A percentile compares a stretch with the other conserved stretches of the same genome.
Conservation (phyloP, 768 basidiomycete species). For the Boletales sp. region DNA sequence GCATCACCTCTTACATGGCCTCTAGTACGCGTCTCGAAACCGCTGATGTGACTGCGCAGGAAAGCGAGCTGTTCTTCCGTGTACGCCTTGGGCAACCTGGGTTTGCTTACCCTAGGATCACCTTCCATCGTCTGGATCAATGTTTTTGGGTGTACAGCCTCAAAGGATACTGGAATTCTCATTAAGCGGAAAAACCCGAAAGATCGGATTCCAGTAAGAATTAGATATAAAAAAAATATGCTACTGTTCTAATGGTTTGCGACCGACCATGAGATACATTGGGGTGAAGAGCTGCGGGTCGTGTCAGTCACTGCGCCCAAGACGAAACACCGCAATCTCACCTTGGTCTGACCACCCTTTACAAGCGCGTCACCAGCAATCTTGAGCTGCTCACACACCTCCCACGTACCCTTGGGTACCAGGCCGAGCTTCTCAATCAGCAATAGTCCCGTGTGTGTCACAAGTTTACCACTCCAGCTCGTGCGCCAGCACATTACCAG, state of each 20-base stretch:
- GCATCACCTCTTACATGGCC: slow-evolving; percentile 64
- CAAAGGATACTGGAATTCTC: slow-evolving; percentile 8
- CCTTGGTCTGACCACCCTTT: slow-evolving; percentile 83
- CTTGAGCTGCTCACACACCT: slow-evolving; percentile 87
- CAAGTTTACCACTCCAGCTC: slow-evolving; percentile 79
- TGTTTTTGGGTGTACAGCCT: slow-evolving; percentile 13
- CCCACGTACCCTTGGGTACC: slow-evolving; percentile 88
- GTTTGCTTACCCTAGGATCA: slow-evolving; percentile 64
- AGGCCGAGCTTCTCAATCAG: slow-evolving; percentile 73
- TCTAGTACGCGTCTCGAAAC: slow-evolving; percentile 57
- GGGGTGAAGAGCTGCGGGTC: slow-evolving; percentile 72
- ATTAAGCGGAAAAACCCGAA: slow-evolving; percentile 20
- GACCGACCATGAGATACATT: slow-evolving; percentile 70
- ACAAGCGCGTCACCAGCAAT: slow-evolving; percentile 77
- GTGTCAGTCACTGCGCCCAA: neutral
- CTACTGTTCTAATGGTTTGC: slow-evolving; percentile 41
- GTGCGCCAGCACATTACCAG: slow-evolving; percentile 85
- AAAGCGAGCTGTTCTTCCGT: slow-evolving; percentile 60
- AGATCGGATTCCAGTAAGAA: slow-evolving; percentile 24
- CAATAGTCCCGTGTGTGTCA: slow-evolving; percentile 79
- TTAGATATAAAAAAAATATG: neutral
- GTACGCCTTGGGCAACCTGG: slow-evolving; percentile 62
- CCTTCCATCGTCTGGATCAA: slow-evolving; percentile 34
- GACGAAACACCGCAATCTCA: slow-evolving; percentile 26
- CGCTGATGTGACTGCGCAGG: slow-evolving; percentile 48